These are phyloP conservation scores for Talaromyces stipitatus DNA, from an alignment of 495 filamentous ascomycete genomes.

Conservation along the genomic window DNA sequence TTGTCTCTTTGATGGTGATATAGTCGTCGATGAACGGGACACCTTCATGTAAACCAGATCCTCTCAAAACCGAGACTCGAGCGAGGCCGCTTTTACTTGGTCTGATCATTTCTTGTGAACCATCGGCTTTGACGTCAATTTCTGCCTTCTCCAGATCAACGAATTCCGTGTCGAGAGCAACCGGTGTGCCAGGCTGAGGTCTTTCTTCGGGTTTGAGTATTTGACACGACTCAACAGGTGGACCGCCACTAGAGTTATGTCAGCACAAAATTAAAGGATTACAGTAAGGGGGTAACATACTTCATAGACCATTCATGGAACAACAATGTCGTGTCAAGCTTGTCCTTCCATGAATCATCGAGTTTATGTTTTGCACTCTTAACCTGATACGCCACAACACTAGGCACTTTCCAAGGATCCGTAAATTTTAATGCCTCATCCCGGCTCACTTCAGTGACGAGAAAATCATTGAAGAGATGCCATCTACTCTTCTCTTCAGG, in stretches of 20 bases:
- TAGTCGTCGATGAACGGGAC: slow-evolving; percentile 95
- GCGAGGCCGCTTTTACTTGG: slow-evolving; percentile 80
- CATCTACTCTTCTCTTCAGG: slow-evolving; percentile 55
- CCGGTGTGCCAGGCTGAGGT: slow-evolving; percentile 60
- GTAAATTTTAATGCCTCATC: slow-evolving; percentile 86
- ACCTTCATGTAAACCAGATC: slow-evolving; percentile 64
- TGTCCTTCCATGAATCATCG: slow-evolving; percentile 78
- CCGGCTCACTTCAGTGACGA: slow-evolving; percentile 68
- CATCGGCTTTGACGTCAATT: slow-evolving; percentile 88
- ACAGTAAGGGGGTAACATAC: slow-evolving; percentile 25
- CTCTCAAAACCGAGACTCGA: slow-evolving; percentile 80
- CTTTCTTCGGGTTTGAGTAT: slow-evolving; percentile 60
- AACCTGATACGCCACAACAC: slow-evolving; percentile 76
- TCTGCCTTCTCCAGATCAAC: slow-evolving; percentile 84
- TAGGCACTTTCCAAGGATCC: slow-evolving; percentile 82
- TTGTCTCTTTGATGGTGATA: slow-evolving; percentile 77
- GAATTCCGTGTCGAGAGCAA: slow-evolving; percentile 94
- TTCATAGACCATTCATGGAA: slow-evolving; percentile 65
- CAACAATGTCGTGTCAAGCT: slow-evolving; percentile 72
- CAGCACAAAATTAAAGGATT: slow-evolving; percentile 1
- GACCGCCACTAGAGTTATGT: slow-evolving; percentile 21
- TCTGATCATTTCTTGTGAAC: slow-evolving; percentile 74
- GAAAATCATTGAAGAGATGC: slow-evolving; percentile 97
- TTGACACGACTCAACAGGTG: slow-evolving; percentile 34
- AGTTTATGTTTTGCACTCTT: slow-evolving; percentile 66